Conservation (phyloP, 73 alveolate species). For the Paramecium octaurelia region DNA sequence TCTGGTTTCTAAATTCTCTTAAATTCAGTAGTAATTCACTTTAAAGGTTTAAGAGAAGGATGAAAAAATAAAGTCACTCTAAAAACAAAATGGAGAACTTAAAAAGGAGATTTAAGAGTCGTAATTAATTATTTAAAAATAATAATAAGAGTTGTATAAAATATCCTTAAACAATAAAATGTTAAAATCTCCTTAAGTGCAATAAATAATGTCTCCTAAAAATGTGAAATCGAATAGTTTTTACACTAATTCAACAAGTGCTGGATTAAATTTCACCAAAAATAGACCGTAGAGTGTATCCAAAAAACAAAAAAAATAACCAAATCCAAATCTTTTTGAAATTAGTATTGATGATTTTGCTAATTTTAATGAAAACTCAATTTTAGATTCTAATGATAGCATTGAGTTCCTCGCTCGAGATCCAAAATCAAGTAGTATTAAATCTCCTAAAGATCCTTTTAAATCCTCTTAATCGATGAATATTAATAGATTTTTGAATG, state of each 20-base stretch:
- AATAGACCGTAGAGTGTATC: background rate
- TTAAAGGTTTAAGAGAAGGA: background rate
- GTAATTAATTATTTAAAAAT: background rate
- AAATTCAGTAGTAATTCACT: background rate
- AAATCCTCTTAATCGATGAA: background rate
- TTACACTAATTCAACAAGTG: slow-evolving; percentile 4
- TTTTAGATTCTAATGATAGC: slow-evolving; percentile 23
- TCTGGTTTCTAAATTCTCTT: background rate
- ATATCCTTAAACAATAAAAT: background rate
- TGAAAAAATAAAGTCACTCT: background rate
- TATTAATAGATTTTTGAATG: background rate
- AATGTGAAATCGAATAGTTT: background rate
- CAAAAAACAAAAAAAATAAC: background rate
- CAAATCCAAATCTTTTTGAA: background rate
- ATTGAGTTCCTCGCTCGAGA: background rate
- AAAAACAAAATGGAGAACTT: background rate
- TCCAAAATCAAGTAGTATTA: background rate
- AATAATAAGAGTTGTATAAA: background rate
- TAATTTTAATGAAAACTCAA: slow-evolving; percentile 24
- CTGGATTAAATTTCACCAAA: background rate
- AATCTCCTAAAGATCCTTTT: background rate
- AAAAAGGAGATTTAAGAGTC: background rate
- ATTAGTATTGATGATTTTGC: slow-evolving; percentile 41
- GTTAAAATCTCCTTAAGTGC: background rate
- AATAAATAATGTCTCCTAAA: background rate